Evolutionary conservation across 805 yeast genomes (phyloP), one percentile per base, ranked within the genome.

Genomic region (Peterozyma toletana): DNA sequence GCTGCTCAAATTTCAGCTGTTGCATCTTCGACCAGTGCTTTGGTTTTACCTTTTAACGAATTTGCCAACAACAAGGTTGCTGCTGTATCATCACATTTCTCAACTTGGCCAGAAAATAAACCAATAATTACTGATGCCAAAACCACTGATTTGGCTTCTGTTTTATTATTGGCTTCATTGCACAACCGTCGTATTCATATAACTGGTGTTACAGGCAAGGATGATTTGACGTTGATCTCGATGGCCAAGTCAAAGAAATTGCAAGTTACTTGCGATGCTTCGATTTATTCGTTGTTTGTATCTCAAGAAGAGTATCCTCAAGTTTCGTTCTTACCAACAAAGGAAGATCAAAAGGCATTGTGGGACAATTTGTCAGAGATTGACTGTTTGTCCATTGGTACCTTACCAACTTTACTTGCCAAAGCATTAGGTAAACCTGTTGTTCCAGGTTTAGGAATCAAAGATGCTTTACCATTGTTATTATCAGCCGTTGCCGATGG

Each of bases 91-190:
- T 73, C 83, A 30, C 95, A 86, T 54, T 80, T 89, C 56, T 79
- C 82, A 50, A 68, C 78, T 33, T 90, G 97, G 96, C 96, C 96
- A 42, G 71, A 73, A 41, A 65, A 65, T 55, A 89, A 88, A 68
- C 91, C 93, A 47, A 83, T 91, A 48, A 75, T 90, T 50, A 88
- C 96, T 36, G 97, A 91, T 65, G 96, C 98, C 40, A 81, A 78
- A 61, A 82, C 91, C 21, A 86, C 96, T 35, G 91, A 88, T 57
- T 72, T 91, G 57, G 98, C 98, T n/a, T 86, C 96, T 3, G 83
- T 90, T 38, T 70, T 91, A 60, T 75, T 91, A 57, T 71, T 91
- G 66, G 96, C 97, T 37, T 85, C 96, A 27, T 75, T 91, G 59
- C 89, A 86, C 71, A 76, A 70, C 66, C 78, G 95, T 57, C 71